Evolutionary conservation across 805 yeast species (phyloP).

Genomic region (Saturnispora dispora): DNA sequence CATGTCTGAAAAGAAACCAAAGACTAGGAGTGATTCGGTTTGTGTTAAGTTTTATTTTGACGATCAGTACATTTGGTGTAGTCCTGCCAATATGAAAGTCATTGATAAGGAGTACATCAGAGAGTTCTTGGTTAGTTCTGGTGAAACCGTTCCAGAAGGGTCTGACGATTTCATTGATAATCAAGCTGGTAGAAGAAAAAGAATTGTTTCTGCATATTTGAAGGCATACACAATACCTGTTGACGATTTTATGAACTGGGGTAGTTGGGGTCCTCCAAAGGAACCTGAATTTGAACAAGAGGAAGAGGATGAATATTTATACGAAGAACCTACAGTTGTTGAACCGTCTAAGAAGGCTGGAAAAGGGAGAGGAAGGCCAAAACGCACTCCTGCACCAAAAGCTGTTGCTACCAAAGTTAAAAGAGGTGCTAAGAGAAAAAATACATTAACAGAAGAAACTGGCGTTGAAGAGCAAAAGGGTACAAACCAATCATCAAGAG

Average conservation of each 20-base stretch:
- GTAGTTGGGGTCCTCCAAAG: slow-evolving; percentile 33
- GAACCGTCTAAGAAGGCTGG: neutral
- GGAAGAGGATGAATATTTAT: slow-evolving; percentile 7
- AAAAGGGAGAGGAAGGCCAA: slow-evolving; percentile 4
- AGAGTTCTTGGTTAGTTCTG: slow-evolving; percentile 20
- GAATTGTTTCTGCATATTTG: slow-evolving; percentile 25
- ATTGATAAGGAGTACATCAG: slow-evolving; percentile 36
- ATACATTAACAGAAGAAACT: slow-evolving; percentile 13
- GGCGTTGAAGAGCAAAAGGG: neutral
- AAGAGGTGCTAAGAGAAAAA: slow-evolving; percentile 14
- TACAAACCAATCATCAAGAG: slow-evolving; percentile 8
- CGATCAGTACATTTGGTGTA: slow-evolving; percentile 64
- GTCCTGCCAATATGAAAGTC: slow-evolving; percentile 39
- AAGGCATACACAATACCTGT: slow-evolving; percentile 36
- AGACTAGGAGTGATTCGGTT: slow-evolving; percentile 24
- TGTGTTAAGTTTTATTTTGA: slow-evolving; percentile 66
- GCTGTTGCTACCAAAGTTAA: slow-evolving; percentile 14
- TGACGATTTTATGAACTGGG: slow-evolving; percentile 37
- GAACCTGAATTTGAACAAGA: slow-evolving; percentile 12
- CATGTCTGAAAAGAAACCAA: slow-evolving; percentile 44
- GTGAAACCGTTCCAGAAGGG: slow-evolving; percentile 23
- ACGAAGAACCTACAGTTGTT: neutral
- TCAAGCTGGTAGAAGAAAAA: slow-evolving; percentile 15
- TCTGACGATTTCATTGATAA: slow-evolving; percentile 2
- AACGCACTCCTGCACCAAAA: slow-evolving; percentile 12